Evolutionary conservation across 176 grass and related monocot genomes (phyloP).

Genomic region (Poa annua): DNA sequence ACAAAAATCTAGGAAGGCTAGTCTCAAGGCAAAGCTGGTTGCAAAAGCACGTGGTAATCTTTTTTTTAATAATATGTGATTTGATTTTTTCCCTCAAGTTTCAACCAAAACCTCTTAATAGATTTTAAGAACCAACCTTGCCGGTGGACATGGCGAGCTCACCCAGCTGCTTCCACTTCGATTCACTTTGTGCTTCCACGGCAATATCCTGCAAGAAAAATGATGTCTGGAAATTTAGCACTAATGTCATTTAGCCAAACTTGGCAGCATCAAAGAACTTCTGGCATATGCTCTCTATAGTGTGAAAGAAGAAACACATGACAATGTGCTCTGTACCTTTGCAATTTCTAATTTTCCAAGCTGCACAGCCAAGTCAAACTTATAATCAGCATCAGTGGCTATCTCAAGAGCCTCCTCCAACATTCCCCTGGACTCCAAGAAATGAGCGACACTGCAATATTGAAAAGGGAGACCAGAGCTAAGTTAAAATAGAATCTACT

Average conservation of each 20-base stretch:
- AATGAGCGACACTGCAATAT: constrained; percentile 84
- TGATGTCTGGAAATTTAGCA: constrained; percentile 3
- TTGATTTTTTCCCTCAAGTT: constrained; percentile 9
- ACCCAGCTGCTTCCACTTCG: constrained; percentile 98
- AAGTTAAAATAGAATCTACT: constrained; percentile 17
- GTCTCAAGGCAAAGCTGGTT: neutral
- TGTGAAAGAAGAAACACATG: constrained; percentile 15
- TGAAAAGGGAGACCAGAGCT: constrained; percentile 16
- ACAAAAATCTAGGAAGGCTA: neutral
- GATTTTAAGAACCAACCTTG: constrained; percentile 65
- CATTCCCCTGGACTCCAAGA: constrained; percentile 98
- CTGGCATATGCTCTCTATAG: constrained; percentile 27
- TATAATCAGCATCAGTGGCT: constrained; percentile 96
- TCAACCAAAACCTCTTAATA: constrained; percentile 5
- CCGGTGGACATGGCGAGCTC: constrained; percentile 90
- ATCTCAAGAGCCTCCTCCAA: constrained; percentile 97
- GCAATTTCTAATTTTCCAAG: constrained; percentile 91
- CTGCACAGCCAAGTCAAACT: constrained; percentile 94
- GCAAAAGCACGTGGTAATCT: neutral
- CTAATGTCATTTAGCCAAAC: constrained; percentile 22
- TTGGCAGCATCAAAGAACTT: constrained; percentile 10
- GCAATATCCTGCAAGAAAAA: constrained; percentile 74
- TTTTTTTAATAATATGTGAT: neutral
- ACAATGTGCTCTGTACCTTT: constrained; percentile 61
- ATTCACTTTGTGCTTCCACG: constrained; percentile 89